Evolutionary conservation across 352 stramenopile species (phyloP).

Genomic region (Phytophthora citrophthora): DNA sequence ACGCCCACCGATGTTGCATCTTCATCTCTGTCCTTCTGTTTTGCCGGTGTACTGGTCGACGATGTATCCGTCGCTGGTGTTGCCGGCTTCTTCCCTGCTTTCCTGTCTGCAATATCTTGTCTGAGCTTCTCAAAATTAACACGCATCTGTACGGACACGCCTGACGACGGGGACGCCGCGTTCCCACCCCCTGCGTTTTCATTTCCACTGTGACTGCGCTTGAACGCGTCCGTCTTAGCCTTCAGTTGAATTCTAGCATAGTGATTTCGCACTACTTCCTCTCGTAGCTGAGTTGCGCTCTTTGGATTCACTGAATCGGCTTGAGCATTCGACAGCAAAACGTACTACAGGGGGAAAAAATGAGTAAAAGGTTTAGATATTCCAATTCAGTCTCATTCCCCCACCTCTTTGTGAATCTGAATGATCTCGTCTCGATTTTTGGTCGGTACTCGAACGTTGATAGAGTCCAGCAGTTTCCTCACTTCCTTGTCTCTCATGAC

Average conservation of each 20-base stretch:
- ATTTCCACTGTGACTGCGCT: slow-evolving; percentile 19
- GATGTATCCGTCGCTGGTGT: slow-evolving; percentile 23
- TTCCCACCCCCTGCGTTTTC: slow-evolving; percentile 35
- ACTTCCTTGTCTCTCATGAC: slow-evolving; percentile 89
- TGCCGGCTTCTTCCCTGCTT: slow-evolving; percentile 42
- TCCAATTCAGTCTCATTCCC: background rate
- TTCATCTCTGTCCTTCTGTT: slow-evolving; percentile 19
- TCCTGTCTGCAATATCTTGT: slow-evolving; percentile 71
- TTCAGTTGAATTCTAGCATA: slow-evolving; percentile 72
- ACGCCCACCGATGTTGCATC: slow-evolving; percentile 38
- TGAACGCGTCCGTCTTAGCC: slow-evolving; percentile 45
- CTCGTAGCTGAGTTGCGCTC: slow-evolving; percentile 56
- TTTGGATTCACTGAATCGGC: slow-evolving; percentile 84
- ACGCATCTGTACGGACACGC: slow-evolving; percentile 65
- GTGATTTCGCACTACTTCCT: slow-evolving; percentile 78
- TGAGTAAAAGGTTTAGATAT: background rate
- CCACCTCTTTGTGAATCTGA: slow-evolving; percentile 89
- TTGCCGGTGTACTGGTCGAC: slow-evolving; percentile 19
- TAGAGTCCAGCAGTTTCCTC: slow-evolving; percentile 72
- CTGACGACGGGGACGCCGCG: slow-evolving; percentile 36
- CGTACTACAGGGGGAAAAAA: slow-evolving; percentile 53
- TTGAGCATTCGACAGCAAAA: slow-evolving; percentile 80
- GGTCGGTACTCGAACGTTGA: slow-evolving; percentile 60
- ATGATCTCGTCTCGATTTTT: slow-evolving; percentile 88
- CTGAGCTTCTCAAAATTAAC: slow-evolving; percentile 78